These are phyloP conservation scores for Suillus lakei DNA, from an alignment of 768 basidiomycete genomes.

Conservation along the genomic window DNA sequence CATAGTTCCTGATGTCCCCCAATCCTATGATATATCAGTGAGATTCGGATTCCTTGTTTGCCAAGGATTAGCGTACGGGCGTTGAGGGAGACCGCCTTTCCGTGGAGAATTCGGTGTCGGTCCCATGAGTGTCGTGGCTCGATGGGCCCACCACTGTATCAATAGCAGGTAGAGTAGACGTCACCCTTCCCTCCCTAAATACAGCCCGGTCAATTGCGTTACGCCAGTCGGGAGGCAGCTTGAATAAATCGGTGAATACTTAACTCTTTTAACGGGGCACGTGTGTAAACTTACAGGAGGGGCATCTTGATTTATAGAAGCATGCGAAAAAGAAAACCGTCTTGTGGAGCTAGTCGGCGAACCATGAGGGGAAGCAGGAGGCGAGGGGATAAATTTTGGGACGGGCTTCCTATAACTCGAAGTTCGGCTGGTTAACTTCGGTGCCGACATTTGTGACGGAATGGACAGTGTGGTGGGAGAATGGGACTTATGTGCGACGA, in stretches of 20 bases:
- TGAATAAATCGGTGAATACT: slow-evolving; percentile 14
- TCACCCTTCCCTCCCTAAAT: slow-evolving; percentile 31
- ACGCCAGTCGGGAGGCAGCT: slow-evolving; percentile 43
- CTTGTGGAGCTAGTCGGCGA: slow-evolving; percentile 39
- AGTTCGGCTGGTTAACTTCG: slow-evolving; percentile 35
- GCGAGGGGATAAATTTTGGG: slow-evolving; percentile 68
- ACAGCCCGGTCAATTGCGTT: slow-evolving; percentile 38
- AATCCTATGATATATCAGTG: slow-evolving; percentile 35
- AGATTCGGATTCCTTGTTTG: slow-evolving; percentile 26
- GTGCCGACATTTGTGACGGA: slow-evolving; percentile 28
- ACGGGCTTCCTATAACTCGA: slow-evolving; percentile 77
- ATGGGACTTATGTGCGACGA: neutral
- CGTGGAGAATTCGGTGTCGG: slow-evolving; percentile 29
- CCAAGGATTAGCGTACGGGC: slow-evolving; percentile 37
- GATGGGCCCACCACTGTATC: slow-evolving; percentile 37
- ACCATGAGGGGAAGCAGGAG: slow-evolving; percentile 47
- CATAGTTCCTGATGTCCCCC: slow-evolving; percentile 35
- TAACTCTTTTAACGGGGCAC: neutral
- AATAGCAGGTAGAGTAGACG: slow-evolving; percentile 35
- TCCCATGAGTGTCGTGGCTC: slow-evolving; percentile 26
- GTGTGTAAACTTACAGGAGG: slow-evolving; percentile 34
- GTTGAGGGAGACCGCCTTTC: slow-evolving; percentile 39
- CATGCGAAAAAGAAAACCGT: slow-evolving; percentile 32
- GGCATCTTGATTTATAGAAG: slow-evolving; percentile 24
- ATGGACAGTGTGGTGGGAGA: neutral